Evolutionary conservation across 1,284 basidiomycete species (phyloP).

Genomic region (Anthracocystis panici-leucophaei): DNA sequence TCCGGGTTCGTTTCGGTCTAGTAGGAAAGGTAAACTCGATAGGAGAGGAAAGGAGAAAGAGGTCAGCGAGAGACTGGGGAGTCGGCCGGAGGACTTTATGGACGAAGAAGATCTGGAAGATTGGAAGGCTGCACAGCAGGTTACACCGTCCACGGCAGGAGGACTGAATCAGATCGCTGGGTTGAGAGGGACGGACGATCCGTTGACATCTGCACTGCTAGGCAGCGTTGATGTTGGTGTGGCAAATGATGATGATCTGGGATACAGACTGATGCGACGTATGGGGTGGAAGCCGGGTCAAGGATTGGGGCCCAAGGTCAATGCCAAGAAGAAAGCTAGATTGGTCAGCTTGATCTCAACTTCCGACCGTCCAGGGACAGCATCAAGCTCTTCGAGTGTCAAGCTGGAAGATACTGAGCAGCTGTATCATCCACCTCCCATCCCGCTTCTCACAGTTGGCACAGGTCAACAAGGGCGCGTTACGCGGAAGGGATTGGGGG

Average conservation of each 20-base stretch:
- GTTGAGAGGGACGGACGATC: constrained; percentile 8
- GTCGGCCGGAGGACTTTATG: constrained; percentile 91
- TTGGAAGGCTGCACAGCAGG: constrained; percentile 77
- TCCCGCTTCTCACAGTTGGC: constrained; percentile 72
- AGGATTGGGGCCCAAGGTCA: constrained; percentile 90
- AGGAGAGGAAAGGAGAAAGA: constrained; percentile 3
- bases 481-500: constrained; percentile 79
- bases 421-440: constrained; percentile 85
- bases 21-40: constrained; percentile 70
- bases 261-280: constrained; percentile 79
- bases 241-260: constrained; percentile 16
- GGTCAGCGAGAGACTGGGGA: constrained; percentile 70
- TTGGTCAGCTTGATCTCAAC: constrained; percentile 23
- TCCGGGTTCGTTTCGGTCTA: constrained; percentile 79
- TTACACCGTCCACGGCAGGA: constrained; percentile 67
- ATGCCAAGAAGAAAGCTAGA: constrained; percentile 78
- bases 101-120: constrained; percentile 96
- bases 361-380: not conserved
- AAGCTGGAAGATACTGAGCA: constrained; percentile 74
- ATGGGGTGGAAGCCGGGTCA: constrained; percentile 96
- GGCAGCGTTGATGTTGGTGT: not conserved
- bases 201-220: not conserved
- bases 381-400: constrained; percentile 10
- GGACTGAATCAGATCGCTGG: constrained; percentile 11
- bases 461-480: not conserved